A percentile compares a stretch with the other conserved stretches of the same genome.
Evolutionary conservation across 176 grass and related monocot species (phyloP).

Genomic region (Aegilops bicornis): DNA sequence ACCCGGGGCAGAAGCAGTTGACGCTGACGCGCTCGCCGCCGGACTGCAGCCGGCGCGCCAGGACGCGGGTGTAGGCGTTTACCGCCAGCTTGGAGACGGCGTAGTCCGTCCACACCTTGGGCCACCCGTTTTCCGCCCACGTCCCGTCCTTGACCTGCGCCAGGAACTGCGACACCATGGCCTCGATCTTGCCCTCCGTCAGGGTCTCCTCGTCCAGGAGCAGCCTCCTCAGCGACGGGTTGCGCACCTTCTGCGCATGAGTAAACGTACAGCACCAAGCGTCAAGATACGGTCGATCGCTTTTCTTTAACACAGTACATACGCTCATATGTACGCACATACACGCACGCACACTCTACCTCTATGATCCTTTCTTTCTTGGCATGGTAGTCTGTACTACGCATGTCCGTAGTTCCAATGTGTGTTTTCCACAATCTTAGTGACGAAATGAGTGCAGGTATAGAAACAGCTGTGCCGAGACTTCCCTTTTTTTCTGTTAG

Average conservation of each 20-base stretch:
- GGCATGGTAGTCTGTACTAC: neutral
- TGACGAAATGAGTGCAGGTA: neutral
- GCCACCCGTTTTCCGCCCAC: conserved; percentile 71
- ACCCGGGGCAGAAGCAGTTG: conserved; percentile 96
- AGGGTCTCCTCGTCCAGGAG: conserved; percentile 70
- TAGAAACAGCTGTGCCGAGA: neutral
- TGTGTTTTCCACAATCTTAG: neutral
- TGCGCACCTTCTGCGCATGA: conserved; percentile 58
- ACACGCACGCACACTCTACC: too few relatives aligned
- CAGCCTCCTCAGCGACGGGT: conserved; percentile 31
- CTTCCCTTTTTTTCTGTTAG: neutral
- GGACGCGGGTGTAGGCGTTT: conserved; percentile 76
- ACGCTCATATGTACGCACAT: too few relatives aligned
- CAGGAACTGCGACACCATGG: conserved; percentile 73
- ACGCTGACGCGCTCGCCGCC: conserved; percentile 64
- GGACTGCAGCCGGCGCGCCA: conserved; percentile 59
- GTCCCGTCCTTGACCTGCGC: conserved; percentile 67
- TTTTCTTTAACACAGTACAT: too few relatives aligned
- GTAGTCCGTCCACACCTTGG: conserved; percentile 94
- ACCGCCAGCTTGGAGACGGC: conserved; percentile 89
- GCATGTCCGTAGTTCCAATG: neutral
- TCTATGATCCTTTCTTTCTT: neutral
- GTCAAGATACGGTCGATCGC: neutral
- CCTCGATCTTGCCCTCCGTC: conserved; percentile 50
- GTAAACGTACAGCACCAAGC: neutral